Base-by-base conservation (phyloP, 179 eudicot genomes). In the Beta macrorhiza region DNA sequence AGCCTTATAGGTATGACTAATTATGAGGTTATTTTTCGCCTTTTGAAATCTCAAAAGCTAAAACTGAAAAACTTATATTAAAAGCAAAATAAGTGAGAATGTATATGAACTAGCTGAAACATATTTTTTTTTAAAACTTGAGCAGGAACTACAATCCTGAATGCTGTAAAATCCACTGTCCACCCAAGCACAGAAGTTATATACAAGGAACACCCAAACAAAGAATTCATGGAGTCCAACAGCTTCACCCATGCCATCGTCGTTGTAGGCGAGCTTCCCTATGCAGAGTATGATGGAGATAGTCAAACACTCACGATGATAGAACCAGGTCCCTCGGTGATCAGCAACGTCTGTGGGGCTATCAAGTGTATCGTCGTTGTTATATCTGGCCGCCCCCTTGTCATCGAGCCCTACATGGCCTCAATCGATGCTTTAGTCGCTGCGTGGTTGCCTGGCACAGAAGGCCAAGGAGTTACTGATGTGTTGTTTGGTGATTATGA, bases 381-480 rank as follows among this genome's bases (percentile, higher is more conserved):
- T 13, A 72, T 93, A 59, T 85, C 91, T 15, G 95, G 95, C 49
- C 90, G 97, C 0, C 95, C 97, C 0, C 78, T 93, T 4, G 93
- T 92, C 68, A 85, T 93, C 32, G 89, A 89, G 76, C 97, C 97
- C 8, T 87, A 87, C 76, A 63, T 93, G 20, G 72, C 73, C 22
- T 69, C 76, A 1, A 92, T 88, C 0, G 92, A 90, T 52, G 93
- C 97, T 53, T 86, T 90, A 6, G 91, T 92, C 5, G 95, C 95
- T 44, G 97, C 97, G 44, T 93, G 95, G 95, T 90, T 93, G 67
- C 97, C 97, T 12, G 97, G 97, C n/a, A 80, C 89, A 13, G 93
- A 93, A 86, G 97, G 92, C 52, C 89, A 89, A 80, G 95, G 95
- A 20, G 85, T 92, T 11, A 86, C 95, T 59, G 95, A 93, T 83